These are phyloP conservation scores for Daldinia decipiens DNA, from an alignment of 495 filamentous ascomycete genomes.

Conservation along the genomic window DNA sequence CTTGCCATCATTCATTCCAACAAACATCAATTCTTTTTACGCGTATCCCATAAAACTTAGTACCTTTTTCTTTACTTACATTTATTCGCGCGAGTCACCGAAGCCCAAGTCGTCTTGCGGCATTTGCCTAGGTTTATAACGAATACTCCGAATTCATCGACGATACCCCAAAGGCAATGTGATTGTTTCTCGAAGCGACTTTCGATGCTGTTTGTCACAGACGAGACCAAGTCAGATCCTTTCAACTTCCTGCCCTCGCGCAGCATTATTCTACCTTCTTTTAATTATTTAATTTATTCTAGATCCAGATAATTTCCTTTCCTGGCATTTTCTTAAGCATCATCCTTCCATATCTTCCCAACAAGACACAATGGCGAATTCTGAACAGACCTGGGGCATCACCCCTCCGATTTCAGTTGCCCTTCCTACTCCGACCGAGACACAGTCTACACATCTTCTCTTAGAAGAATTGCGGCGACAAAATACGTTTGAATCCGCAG, in stretches of 20 bases:
- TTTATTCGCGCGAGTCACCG: neutral
- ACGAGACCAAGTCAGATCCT: slow-evolving; percentile 15
- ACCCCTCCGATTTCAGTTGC: slow-evolving; percentile 83
- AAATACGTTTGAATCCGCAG: slow-evolving; percentile 86
- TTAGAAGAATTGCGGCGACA: slow-evolving; percentile 83
- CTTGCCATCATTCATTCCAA: slow-evolving; percentile 36
- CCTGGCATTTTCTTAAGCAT: neutral
- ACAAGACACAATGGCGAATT: slow-evolving; percentile 31
- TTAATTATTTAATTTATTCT: slow-evolving; percentile 8
- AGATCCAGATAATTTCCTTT: neutral
- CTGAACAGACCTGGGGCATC: slow-evolving; percentile 71
- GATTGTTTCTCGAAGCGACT: slow-evolving; percentile 18
- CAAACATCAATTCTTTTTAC: slow-evolving; percentile 20
- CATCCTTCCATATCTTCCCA: slow-evolving; percentile 6
- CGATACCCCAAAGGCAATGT: slow-evolving; percentile 21
- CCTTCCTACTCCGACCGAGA: slow-evolving; percentile 78
- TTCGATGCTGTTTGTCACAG: slow-evolving; percentile 25
- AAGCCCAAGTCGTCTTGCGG: slow-evolving; percentile 8
- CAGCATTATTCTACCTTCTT: slow-evolving; percentile 11
- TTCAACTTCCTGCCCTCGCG: slow-evolving; percentile 8
- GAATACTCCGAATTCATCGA: neutral
- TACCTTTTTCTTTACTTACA: neutral
- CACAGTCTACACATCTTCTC: slow-evolving; percentile 77
- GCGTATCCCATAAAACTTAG: slow-evolving; percentile 7
- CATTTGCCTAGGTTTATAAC: slow-evolving; percentile 7